Base-by-base conservation (phyloP, 2,329 filamentous ascomycete genomes). In the Cercospora brassicicola region DNA sequence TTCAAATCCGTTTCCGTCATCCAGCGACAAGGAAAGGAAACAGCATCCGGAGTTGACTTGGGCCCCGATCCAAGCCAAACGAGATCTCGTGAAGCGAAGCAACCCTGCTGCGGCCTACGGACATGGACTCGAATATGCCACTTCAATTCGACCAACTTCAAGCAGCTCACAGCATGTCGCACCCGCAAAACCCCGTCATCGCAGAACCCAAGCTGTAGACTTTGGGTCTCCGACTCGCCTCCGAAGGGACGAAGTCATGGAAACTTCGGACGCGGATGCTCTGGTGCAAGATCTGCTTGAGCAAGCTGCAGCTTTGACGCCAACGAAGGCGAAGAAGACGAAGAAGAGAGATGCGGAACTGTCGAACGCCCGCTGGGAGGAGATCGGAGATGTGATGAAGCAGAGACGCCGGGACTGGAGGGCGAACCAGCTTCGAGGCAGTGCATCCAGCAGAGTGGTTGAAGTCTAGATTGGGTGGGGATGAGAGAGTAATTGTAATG, bases 311-410 rank as follows among this genome's bases (percentile, higher is more conserved):
- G 36, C 39, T 45, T 18, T 60, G 57, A 15, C 45, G 9, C 45
- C 45, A 7, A 23, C 20, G 45, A 51, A 51, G 7, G 55, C 3
- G 1, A 59, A 36, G 56, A 59, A 59, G 56, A n/a, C 26, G 28
- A 59, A 36, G 56, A 59, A 59, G 56, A n/a, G 56, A 36, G 20
- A 51, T 23, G 45, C 26, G 28, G 23, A 57, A 8, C 20, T 57
- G 53, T n/a, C 15, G 26, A 31, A n/a, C 18, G 30, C 26, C 2
- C 53, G 53, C 1, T 57, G 62, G 51, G 33, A 39, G 30, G 51
- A 13, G 11, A 53, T 64, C 33, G 31, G 26, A 31, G 31, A 59
- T 59, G 62, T 42, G 18, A 33, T 57, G 62, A 36, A 61, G 59
- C 26, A 28, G 59, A 61, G 36, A 23, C 18, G 59, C 20, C 26